Base-by-base conservation (phyloP, 2,329 filamentous ascomycete genomes). In the Scedosporium dehoogii region DNA sequence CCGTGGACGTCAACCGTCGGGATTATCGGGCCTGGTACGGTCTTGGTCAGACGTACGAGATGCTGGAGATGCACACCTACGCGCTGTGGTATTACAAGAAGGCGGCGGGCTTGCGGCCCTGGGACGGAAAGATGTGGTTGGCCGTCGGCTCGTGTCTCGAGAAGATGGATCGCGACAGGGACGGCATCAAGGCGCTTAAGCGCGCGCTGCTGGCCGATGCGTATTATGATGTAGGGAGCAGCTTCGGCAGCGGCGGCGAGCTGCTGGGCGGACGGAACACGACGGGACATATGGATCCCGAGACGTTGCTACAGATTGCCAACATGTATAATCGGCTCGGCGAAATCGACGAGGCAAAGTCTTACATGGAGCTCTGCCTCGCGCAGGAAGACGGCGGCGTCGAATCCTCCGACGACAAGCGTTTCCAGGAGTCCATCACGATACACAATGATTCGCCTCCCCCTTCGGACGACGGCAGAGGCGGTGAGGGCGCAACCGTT, bases 21-120 rank as follows among this genome's bases (percentile, higher is more conserved):
- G 94, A 99, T 73, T 97, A 97, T 73, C 89, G 94, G 63, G 94
- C 94, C 3, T 99, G 94, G 94, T 97, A 99, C 71, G 94, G 94
- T 41, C 81, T 99, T 0, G 94, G 94, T 0, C 93, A 97, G 73
- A 96, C 94, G 1, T 99, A 99, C 70, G 94, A 99, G 73, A 90
- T 99, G 68, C 83, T 99, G 7, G 94, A 99, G 75, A 97, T 97
- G 91, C 91, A 96, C 71, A 92, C 92, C 53, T 99, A 99, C 73
- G 92, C 93, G 1, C 78, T 99, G 0, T 97, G 94, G 83, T 99
- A 99, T 75, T 97, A 96, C 78, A 96, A 97, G 71, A 91, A 94
- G 63, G 94, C 94, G 0, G 93, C 93, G 0, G 91, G 92, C 0
- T 79, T 99, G 1, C 86, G 92, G n/a, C 92, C 93, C 0, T 97